These are phyloP conservation scores for Solanum tarapatanum DNA, from an alignment of 257 asterid genomes.

Conservation along the genomic window DNA sequence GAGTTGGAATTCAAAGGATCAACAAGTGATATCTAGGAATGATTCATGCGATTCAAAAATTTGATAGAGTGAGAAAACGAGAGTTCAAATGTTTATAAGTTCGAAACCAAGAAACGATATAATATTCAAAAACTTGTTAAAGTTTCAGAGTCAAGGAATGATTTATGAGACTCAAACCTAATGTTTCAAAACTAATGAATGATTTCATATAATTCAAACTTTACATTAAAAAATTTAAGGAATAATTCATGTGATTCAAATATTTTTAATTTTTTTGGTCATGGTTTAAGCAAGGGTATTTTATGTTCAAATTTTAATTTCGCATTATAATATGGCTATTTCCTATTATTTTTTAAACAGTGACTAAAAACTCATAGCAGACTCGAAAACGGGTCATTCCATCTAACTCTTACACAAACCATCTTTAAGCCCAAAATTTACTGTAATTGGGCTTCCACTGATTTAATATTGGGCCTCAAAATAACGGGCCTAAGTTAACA, in stretches of 20 bases:
- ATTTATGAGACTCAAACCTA: background rate
- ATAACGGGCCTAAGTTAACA: background rate
- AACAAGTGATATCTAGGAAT: background rate
- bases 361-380: background rate
- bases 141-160: background rate
- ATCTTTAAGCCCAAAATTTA: background rate
- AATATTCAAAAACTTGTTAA: background rate
- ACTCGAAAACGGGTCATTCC: background rate
- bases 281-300: background rate
- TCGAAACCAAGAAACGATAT: background rate
- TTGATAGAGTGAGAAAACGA: background rate
- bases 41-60: background rate
- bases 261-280: background rate
- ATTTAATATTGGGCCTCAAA: background rate
- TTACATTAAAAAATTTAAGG: background rate
- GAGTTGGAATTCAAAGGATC: background rate
- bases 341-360: background rate
- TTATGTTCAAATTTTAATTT: background rate
- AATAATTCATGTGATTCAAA: background rate
- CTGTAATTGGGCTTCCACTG: background rate
- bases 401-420: background rate
- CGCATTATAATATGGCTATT: background rate
- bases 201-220: background rate
- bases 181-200: background rate
- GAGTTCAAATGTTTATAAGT: background rate